These are phyloP conservation scores for Catunica adiposa DNA, from an alignment of 2,329 filamentous ascomycete species.

Conservation along the genomic window DNA sequence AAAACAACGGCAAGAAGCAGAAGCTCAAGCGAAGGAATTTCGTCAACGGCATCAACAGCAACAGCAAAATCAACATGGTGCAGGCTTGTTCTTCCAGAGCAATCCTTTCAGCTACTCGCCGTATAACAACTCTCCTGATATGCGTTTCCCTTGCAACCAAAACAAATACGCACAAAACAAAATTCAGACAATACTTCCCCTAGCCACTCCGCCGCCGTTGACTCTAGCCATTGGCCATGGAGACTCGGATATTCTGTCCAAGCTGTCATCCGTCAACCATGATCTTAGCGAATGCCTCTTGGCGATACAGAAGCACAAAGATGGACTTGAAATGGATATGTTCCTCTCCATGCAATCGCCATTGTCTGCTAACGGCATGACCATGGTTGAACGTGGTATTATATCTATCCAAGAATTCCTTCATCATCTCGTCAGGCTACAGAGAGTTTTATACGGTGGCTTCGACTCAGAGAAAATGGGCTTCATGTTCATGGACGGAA, in stretches of 20 bases:
- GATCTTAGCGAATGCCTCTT: conserved; percentile 14
- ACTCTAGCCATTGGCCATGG: not conserved
- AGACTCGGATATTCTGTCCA: not conserved
- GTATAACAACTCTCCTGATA: not conserved
- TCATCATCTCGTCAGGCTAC: conserved; percentile 17
- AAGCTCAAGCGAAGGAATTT: not conserved
- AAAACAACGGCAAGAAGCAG: not conserved
- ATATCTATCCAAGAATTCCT: conserved; percentile 19
- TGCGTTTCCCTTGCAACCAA: not conserved
- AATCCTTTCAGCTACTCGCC: not conserved
- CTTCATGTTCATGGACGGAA: not conserved
- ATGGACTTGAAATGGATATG: conserved; percentile 7
- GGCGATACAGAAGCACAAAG: conserved; percentile 7
- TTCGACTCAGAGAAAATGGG: not conserved
- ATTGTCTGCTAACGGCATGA: conserved; percentile 7
- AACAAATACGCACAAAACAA: not conserved
- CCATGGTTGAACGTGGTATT: conserved; percentile 17
- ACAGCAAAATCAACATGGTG: not conserved
- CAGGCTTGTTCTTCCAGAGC: not conserved
- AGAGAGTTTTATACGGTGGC: conserved; percentile 14
- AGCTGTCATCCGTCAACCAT: conserved; percentile 4
- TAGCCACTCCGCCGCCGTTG: not conserved
- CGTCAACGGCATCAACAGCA: conserved; percentile 1
- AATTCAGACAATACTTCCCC: not conserved
- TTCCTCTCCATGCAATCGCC: conserved; percentile 15